These are phyloP conservation scores for Porcisia deanei DNA, from an alignment of 208 protist genomes.

Conservation along the genomic window DNA sequence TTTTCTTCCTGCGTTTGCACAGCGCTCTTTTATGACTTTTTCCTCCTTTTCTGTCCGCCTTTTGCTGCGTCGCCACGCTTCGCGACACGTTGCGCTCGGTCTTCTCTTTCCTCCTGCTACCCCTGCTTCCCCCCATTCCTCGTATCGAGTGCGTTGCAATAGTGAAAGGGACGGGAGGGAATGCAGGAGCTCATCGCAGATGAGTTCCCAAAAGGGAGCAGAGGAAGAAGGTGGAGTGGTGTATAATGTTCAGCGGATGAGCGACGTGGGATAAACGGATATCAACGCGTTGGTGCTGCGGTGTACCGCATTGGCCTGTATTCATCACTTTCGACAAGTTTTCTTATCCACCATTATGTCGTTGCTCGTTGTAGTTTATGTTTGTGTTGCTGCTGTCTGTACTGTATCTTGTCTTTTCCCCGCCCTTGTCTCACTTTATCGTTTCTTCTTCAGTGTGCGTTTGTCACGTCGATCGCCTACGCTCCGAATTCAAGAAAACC, in stretches of 20 bases:
- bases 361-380: background rate
- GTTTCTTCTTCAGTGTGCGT: constrained; percentile 1
- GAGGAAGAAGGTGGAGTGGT: background rate
- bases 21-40: background rate
- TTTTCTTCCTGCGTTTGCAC: background rate
- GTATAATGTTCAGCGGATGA: too few species aligned
- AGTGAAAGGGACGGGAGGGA: background rate
- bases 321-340: background rate
- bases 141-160: background rate
- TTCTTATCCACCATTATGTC: background rate
- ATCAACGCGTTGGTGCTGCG: too few species aligned
- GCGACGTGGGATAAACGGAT: too few species aligned
- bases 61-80: background rate
- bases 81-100: background rate
- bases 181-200: background rate
- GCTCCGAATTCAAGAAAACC: too few species aligned
- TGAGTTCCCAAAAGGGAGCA: background rate
- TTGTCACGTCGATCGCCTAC: background rate
- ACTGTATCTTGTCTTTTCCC: background rate
- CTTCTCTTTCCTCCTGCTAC: background rate
- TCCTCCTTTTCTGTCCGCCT: background rate
- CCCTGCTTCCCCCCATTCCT: background rate
- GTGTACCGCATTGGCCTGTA: background rate
- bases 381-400: background rate
- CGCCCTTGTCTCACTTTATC: background rate